Evolutionary conservation across 345 rosid species (phyloP).

Genomic region (Microthlaspi erraticum): DNA sequence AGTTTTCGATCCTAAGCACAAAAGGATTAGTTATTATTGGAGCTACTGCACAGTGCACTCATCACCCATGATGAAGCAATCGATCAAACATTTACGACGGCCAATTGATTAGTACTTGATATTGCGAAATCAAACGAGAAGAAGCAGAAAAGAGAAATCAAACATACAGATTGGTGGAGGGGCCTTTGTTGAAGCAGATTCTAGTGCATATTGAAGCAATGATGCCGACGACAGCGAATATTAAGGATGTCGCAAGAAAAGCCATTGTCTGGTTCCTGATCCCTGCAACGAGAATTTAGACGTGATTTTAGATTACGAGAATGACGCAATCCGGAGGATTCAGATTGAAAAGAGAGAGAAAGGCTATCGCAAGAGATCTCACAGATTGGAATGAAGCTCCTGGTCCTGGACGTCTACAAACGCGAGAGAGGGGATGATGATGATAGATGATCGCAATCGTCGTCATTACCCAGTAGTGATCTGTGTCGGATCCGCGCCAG

Average conservation of each 20-base stretch:
- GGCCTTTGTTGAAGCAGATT: slow-evolving; percentile 93
- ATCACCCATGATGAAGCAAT: slow-evolving; percentile 11
- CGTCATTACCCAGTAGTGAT: slow-evolving; percentile 20
- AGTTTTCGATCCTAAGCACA: neutral
- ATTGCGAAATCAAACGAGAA: neutral
- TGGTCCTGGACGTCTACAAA: neutral
- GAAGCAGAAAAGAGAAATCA: slow-evolving; percentile 1
- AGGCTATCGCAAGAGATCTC: slow-evolving; percentile 5
- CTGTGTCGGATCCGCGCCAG: slow-evolving; percentile 13
- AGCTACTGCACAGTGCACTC: neutral
- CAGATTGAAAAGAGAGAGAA: neutral
- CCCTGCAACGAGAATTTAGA: slow-evolving; percentile 5
- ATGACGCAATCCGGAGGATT: neutral
- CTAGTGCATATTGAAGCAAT: slow-evolving; percentile 78
- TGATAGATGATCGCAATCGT: slow-evolving; percentile 23
- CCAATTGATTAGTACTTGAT: slow-evolving; percentile 6
- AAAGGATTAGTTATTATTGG: neutral
- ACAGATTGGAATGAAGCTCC: slow-evolving; percentile 22
- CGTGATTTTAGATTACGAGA: neutral
- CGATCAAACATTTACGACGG: slow-evolving; percentile 7
- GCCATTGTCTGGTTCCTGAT: slow-evolving; percentile 68
- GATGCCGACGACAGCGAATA: slow-evolving; percentile 78
- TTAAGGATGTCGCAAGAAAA: slow-evolving; percentile 77
- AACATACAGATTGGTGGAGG: slow-evolving; percentile 86
- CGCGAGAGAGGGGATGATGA: slow-evolving; percentile 9